Evolutionary conservation across 768 basidiomycete genomes (phyloP), one percentile per base, ranked within the genome.

Genomic region (Tricholoma flavovirens): DNA sequence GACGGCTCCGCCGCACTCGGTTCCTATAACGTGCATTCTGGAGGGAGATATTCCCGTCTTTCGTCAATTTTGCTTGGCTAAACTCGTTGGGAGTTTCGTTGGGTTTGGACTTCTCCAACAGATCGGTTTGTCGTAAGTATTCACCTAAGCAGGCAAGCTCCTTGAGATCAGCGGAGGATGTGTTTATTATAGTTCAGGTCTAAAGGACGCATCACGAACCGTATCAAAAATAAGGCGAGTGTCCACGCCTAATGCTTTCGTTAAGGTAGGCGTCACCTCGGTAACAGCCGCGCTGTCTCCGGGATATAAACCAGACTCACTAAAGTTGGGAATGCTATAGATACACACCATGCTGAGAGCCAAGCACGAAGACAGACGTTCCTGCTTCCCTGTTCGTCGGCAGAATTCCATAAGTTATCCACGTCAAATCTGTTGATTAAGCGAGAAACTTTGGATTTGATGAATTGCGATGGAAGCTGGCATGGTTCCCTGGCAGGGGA

Each of bases 11-110:
- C 17, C 76, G 68, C 2, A 79, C 66, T 35, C 75, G 64, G 1
- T 68, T 77, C 51, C 75, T 78, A 64, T 70, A 81, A 2, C 76
- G 69, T 3, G 71, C 57, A 59, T 79, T 79, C 12, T 60, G 57
- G 2, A 80, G 46, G 10, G 63, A 55, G 15, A 73, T 40, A 3
- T 60, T 62, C 1, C 72, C 75, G 9, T 71, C 65, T 15, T 61
- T 56, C 32, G 58, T 62, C 5, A 65, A 10, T 14, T 56, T 57
- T 9, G 67, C 66, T 1, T 53, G 48, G 2, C 56, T 62, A 56
- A 78, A 75, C 38, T 78, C 76, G 49, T 67, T 72, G 0, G 57
- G 58, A 2, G 59, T 61, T 36, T 70, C 71, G 43, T 61, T 67
- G 0, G 79, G 74, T 51, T 67, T 69, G 1, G 60, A 60, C 1